A percentile compares a stretch with the other conserved stretches of the same genome.
Evolutionary conservation across 75 land plant genomes (phyloP).

Genomic region (Chamaecyparis obtusa): DNA sequence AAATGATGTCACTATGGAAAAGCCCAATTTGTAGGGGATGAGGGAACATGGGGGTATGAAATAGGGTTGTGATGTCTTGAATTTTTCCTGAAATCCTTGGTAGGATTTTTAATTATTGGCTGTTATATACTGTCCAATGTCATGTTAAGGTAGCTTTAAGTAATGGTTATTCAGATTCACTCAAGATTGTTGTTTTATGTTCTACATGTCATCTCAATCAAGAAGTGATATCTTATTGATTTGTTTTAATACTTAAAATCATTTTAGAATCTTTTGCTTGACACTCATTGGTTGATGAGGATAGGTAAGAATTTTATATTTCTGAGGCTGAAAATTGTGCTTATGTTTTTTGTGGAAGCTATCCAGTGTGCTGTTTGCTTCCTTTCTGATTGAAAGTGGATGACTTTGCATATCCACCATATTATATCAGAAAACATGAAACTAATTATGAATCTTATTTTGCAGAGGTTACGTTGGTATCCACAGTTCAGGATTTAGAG

Average conservation of each 20-base stretch:
- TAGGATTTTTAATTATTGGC: no score
- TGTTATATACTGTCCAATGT: not conserved
- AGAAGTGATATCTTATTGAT: not conserved
- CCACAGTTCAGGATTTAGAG: constrained; percentile 51
- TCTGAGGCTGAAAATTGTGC: not conserved
- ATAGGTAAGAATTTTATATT: not conserved
- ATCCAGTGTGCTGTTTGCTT: not conserved
- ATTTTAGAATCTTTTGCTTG: not conserved
- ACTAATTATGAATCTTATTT: not conserved
- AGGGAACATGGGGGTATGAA: no score
- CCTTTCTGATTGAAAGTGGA: not conserved
- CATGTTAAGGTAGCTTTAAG: not conserved
- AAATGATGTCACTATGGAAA: no score
- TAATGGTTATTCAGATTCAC: not conserved
- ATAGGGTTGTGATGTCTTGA: no score
- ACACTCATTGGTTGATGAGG: not conserved
- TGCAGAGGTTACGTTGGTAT: constrained; percentile 55
- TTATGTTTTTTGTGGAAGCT: not conserved
- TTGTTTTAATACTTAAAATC: not conserved
- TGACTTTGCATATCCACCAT: not conserved
- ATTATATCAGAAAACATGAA: not conserved
- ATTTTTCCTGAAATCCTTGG: no score
- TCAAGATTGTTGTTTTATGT: not conserved
- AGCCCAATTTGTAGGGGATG: no score
- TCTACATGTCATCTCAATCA: not conserved